Percentiles rank a stretch among this genome's conserved stretches.
These are phyloP conservation scores for Solanum etuberosum DNA, from an alignment of 257 asterid genomes.

Conservation along the genomic window DNA sequence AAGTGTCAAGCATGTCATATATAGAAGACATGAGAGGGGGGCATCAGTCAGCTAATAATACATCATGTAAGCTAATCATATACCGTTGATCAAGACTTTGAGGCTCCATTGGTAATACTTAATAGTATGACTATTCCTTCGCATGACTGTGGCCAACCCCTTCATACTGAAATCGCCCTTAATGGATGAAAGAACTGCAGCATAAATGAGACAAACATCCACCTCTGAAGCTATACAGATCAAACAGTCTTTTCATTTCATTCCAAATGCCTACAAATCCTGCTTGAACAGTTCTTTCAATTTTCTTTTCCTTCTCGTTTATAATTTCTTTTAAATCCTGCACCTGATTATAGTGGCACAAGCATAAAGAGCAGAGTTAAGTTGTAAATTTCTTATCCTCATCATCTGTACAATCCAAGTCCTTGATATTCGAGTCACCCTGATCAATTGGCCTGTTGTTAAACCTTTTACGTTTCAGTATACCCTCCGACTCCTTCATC, in stretches of 20 bases:
- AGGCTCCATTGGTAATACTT: not conserved
- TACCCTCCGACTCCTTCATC: conserved; percentile 54
- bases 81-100: not conserved
- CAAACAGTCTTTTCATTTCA: not conserved
- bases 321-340: not conserved
- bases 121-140: not conserved
- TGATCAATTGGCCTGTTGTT: conserved; percentile 9
- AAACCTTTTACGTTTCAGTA: conserved; percentile 39
- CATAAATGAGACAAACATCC: not conserved
- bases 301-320: not conserved
- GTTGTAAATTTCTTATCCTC: not conserved
- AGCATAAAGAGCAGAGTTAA: not conserved
- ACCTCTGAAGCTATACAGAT: not conserved
- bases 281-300: not conserved
- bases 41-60: not conserved
- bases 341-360: not conserved
- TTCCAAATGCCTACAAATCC: not conserved
- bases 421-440: conserved; percentile 11
- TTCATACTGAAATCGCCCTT: not conserved
- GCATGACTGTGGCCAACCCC: not conserved
- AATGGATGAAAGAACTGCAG: not conserved
- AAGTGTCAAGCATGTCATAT: not conserved
- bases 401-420: conserved; percentile 5
- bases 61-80: not conserved
- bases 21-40: not conserved